A percentile compares a stretch with the other conserved stretches of the same genome.
These are phyloP conservation scores for Plasmodium fragile DNA, from an alignment of 169 alveolate species.

Conservation along the genomic window DNA sequence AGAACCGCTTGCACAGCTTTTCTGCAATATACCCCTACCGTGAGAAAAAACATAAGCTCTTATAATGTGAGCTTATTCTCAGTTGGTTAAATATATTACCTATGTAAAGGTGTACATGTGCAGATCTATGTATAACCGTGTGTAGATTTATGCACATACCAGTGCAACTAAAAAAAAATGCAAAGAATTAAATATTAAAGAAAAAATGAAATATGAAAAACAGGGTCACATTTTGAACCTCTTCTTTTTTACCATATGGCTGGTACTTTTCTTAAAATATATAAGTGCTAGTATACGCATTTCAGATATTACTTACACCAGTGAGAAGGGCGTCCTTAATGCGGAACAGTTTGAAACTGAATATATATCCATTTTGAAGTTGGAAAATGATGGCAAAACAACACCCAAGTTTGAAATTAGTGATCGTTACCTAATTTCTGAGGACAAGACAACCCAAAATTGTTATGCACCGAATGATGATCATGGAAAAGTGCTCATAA, in stretches of 20 bases:
- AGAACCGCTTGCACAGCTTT: neutral
- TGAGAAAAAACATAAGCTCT: conserved; percentile 8
- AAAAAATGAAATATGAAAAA: conserved; percentile 27
- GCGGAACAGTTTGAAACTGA: conserved; percentile 45
- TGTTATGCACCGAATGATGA: conserved; percentile 10
- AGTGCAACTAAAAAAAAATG: conserved; percentile 12
- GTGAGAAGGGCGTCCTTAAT: neutral
- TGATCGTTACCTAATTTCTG: conserved; percentile 30
- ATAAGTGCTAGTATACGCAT: conserved; percentile 42
- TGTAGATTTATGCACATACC: conserved; percentile 1
- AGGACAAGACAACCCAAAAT: conserved; percentile 12
- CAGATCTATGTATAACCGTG: conserved; percentile 3
- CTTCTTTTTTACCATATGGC: conserved; percentile 24
- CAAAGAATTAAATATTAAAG: conserved; percentile 12
- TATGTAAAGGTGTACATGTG: neutral
- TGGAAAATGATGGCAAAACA: conserved; percentile 2
- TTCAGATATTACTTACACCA: conserved; percentile 28
- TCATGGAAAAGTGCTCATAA: neutral
- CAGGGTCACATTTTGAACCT: neutral
- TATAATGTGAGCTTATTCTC: conserved; percentile 4
- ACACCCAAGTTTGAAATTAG: conserved; percentile 24
- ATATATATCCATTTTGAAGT: conserved; percentile 26
- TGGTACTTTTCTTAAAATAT: conserved; percentile 18
- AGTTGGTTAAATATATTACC: neutral
- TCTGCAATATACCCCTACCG: neutral